Base-by-base conservation (phyloP, 1,284 basidiomycete genomes). In the Macrocystidia cucumis region DNA sequence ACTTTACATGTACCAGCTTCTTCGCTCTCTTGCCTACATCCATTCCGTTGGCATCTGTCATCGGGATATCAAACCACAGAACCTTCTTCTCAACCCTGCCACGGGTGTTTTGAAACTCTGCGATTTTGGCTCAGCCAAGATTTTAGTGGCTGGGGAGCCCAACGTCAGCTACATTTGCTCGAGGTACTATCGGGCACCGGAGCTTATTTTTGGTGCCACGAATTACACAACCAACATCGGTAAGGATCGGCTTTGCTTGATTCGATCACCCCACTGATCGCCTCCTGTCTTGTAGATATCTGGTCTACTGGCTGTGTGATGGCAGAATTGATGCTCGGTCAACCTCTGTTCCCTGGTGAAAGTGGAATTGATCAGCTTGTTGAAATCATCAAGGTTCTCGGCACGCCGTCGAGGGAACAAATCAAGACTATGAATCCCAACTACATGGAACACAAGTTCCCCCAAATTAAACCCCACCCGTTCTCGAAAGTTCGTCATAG, bases 361-460 rank as follows among this genome's bases (percentile, higher is more conserved):
- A 95, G 91, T 52, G 95, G 95, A n/a, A 99, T 99, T 54, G 95
- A 99, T 65, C 95, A 99, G 68, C 63, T 99, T 50, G 95, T 99
- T 33, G 95, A 99, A 67, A 99, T 99, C 55, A 99, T 99, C 83
- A 99, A 99, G 66, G 92, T 99, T 28, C 78, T 99, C 43, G 95
- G 95, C 13, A 99, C 96, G 14, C 95, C 95, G 1, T 95, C 95
- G 40, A 74, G 95, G 49, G 96, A 98, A 59, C 96, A 99, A 65
- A 99, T 99, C 78, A 98, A 98, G 83, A 98, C 96, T 49, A 99
- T 99, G 95, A 99, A 99, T 65, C 95, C 96, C 34, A 95, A 95
- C 68, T 99, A 99, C 68, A 98, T 98, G 96, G 96, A 99, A 62
- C 95, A 99, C 79, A 98, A 98, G 64, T 99, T 99, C 74, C 95